These are phyloP conservation scores for Astraeus odoratus DNA, from an alignment of 768 basidiomycete genomes.

Conservation along the genomic window DNA sequence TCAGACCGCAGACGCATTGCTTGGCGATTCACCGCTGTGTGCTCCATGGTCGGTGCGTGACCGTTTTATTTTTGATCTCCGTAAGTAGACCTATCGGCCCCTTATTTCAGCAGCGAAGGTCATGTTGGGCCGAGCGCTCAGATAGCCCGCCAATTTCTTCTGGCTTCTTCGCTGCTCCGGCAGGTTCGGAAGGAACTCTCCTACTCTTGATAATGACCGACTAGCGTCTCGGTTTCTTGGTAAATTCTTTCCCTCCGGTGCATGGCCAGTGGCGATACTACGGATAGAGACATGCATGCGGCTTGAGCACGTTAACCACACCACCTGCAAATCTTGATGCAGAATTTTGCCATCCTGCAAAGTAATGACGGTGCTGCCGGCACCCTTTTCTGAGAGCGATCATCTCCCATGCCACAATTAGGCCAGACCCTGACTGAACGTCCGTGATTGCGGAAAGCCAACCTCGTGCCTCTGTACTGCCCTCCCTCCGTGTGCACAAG, in stretches of 20 bases:
- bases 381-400: neutral
- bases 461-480: constrained; percentile 15
- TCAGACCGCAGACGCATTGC: constrained; percentile 6
- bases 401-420: neutral
- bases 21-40: constrained; percentile 1
- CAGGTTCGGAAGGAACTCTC: neutral
- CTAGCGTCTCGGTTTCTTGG: neutral
- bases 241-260: neutral
- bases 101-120: neutral
- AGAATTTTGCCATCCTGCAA: neutral
- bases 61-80: neutral
- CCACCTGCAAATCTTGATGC: neutral
- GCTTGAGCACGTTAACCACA: constrained; percentile 3
- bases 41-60: neutral
- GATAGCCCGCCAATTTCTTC: neutral
- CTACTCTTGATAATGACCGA: neutral
- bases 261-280: neutral
- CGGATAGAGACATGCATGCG: neutral
- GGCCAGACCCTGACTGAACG: neutral
- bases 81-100: neutral
- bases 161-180: neutral
- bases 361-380: neutral
- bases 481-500: constrained; percentile 4
- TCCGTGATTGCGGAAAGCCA: neutral
- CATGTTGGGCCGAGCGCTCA: neutral